These are phyloP conservation scores for Pseudogymnoascus sp. DNA, from an alignment of 2,329 filamentous ascomycete genomes.

Conservation along the genomic window DNA sequence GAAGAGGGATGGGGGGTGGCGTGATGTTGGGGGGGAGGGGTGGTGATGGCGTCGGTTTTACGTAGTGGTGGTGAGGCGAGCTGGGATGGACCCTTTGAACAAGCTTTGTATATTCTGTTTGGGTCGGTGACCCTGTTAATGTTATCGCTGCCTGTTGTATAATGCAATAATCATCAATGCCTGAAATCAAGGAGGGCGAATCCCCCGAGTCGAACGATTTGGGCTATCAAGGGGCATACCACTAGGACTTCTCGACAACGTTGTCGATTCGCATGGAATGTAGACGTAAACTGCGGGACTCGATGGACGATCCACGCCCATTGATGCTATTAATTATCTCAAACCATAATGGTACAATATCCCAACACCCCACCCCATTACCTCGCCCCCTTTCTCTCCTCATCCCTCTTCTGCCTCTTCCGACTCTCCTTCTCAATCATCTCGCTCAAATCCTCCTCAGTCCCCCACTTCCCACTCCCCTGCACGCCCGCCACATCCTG, in stretches of 20 bases:
- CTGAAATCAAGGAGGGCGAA: background rate
- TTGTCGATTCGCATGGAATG: background rate
- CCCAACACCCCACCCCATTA: background rate
- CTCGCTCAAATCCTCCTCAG: constrained; percentile 84
- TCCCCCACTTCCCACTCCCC: constrained; percentile 59
- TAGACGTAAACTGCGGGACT: background rate
- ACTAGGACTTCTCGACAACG: background rate
- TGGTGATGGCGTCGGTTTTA: constrained; percentile 4
- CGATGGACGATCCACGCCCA: background rate
- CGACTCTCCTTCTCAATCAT: constrained; percentile 93
- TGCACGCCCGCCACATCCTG: constrained; percentile 55
- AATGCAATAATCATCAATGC: background rate
- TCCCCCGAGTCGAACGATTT: background rate
- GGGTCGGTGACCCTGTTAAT: background rate
- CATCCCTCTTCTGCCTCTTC: constrained; percentile 82
- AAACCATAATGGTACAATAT: background rate
- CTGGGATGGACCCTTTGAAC: background rate
- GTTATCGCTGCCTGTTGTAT: background rate
- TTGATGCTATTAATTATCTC: constrained; percentile 1
- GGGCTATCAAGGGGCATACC: background rate
- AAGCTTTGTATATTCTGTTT: background rate
- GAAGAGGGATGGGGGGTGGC: background rate
- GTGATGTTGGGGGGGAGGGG: background rate
- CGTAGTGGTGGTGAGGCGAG: background rate
- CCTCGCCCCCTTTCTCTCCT: constrained; percentile 50